A percentile compares a stretch with the other conserved stretches of the same genome.
Evolutionary conservation across 495 filamentous ascomycete genomes (phyloP).

Genomic region (Podospora tetraspora): DNA sequence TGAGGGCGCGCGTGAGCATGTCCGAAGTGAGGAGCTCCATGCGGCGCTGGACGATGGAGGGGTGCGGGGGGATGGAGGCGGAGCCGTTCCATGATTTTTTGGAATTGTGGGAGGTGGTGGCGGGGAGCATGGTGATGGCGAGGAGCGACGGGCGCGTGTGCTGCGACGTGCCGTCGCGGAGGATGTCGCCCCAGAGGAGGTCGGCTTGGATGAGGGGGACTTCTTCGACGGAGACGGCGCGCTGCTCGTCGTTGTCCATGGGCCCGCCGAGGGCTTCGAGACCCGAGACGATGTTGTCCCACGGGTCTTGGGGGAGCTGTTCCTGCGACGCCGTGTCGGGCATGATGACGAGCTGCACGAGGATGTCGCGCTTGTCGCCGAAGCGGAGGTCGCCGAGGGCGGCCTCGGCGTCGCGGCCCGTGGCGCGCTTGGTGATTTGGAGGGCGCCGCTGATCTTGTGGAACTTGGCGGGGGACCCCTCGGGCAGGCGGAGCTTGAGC

Average conservation of each 20-base stretch:
- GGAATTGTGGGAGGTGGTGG: slow-evolving; percentile 47
- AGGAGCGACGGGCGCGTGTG: slow-evolving; percentile 87
- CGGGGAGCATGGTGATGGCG: slow-evolving; percentile 98
- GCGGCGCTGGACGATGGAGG: slow-evolving; percentile 88
- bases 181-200: slow-evolving; percentile 86
- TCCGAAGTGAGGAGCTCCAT: slow-evolving; percentile 99
- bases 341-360: slow-evolving; percentile 90
- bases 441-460: slow-evolving; percentile 97
- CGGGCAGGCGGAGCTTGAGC: slow-evolving; percentile 87
- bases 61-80: slow-evolving; percentile 91
- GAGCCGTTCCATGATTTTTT: slow-evolving; percentile 57
- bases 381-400: slow-evolving; percentile 89
- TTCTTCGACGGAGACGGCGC: slow-evolving; percentile 84
- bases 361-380: slow-evolving; percentile 94
- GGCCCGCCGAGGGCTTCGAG: slow-evolving; percentile 93
- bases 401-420: slow-evolving; percentile 90
- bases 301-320: slow-evolving; percentile 82
- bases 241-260: slow-evolving; percentile 78
- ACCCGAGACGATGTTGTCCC: slow-evolving; percentile 95
- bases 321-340: slow-evolving; percentile 86
- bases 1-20: slow-evolving; percentile 91
- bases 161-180: slow-evolving; percentile 81
- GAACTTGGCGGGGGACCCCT: slow-evolving; percentile 96
- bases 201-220: slow-evolving; percentile 95
- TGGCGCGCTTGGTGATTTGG: slow-evolving; percentile 96